phyloP scores from a whole-genome alignment of 345 rosid species.

The Nephelium lappaceum region DNA sequence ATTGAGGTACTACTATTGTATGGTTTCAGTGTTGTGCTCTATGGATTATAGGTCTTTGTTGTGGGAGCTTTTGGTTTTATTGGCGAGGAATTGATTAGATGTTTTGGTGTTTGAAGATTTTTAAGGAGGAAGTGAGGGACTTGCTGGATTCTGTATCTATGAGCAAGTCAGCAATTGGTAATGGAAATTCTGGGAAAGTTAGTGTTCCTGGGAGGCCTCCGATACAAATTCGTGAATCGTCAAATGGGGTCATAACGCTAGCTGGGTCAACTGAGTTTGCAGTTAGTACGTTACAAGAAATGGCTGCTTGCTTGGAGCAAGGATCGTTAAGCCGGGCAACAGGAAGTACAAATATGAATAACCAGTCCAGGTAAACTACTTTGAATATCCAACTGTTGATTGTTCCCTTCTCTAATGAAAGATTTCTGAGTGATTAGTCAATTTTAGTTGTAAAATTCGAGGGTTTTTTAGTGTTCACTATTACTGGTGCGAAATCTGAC shows the following conservation, averaged over 20 bases:
- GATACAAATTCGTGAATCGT: constrained; percentile 80
- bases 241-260: constrained; percentile 78
- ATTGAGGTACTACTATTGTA: constrained; percentile 55
- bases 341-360: constrained; percentile 88
- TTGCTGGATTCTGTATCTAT: constrained; percentile 60
- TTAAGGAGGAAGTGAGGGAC: constrained; percentile 85
- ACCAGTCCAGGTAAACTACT: constrained; percentile 65
- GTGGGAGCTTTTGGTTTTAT: neutral
- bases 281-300: constrained; percentile 61
- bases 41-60: neutral
- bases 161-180: constrained; percentile 46
- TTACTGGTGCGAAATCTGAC: constrained; percentile 1
- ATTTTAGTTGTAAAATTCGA: neutral
- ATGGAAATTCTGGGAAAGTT: constrained; percentile 60
- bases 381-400: constrained; percentile 7
- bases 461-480: neutral
- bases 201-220: constrained; percentile 55
- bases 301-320: constrained; percentile 81
- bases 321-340: constrained; percentile 82
- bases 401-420: constrained; percentile 5
- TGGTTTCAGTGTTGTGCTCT: neutral
- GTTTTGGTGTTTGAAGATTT: constrained; percentile 53
- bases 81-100: constrained; percentile 25
- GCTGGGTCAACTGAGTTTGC: constrained; percentile 76
- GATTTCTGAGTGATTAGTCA: neutral